phyloP scores from a whole-genome alignment of 169 alveolate species.

The Cystoisospora suis region DNA sequence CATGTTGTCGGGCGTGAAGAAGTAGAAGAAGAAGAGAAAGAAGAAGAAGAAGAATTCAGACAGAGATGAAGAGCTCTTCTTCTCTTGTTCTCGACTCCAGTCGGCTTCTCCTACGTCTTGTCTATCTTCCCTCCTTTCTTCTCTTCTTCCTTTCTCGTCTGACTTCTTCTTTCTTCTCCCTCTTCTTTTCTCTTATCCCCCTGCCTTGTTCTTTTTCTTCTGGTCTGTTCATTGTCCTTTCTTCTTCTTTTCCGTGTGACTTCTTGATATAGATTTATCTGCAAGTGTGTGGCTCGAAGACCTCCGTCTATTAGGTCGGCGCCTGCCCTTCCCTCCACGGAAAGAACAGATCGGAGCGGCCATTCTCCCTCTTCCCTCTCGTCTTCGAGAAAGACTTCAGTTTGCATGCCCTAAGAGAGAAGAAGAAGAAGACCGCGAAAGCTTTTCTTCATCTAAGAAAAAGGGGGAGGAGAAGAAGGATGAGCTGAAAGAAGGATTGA shows the following conservation, averaged over 20 bases:
- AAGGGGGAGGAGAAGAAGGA: constrained; percentile 9
- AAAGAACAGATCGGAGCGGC: constrained; percentile 27
- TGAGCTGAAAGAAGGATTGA: neutral
- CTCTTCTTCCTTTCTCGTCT: too few relatives aligned
- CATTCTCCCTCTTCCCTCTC: too few relatives aligned
- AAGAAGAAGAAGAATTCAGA: too few relatives aligned
- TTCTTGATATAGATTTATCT: neutral
- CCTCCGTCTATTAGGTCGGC: constrained; percentile 31
- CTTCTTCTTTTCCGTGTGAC: too few relatives aligned
- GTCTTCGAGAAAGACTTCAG: neutral
- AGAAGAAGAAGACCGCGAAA: neutral
- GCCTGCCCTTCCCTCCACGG: constrained; percentile 44
- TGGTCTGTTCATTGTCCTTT: neutral
- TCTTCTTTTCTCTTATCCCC: too few relatives aligned
- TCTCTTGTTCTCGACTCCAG: too few relatives aligned
- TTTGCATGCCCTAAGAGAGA: neutral
- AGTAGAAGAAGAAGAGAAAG: too few relatives aligned
- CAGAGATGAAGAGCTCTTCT: too few relatives aligned
- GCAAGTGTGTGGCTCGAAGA: constrained; percentile 37
- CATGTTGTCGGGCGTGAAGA: too few relatives aligned
- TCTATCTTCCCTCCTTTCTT: too few relatives aligned
- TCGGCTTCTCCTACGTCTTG: too few relatives aligned
- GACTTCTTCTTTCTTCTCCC: too few relatives aligned
- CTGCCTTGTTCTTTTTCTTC: neutral
- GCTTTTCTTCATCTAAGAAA: neutral